Base-by-base conservation (phyloP, 495 filamentous ascomycete genomes). In the Neurospora hispaniola region DNA sequence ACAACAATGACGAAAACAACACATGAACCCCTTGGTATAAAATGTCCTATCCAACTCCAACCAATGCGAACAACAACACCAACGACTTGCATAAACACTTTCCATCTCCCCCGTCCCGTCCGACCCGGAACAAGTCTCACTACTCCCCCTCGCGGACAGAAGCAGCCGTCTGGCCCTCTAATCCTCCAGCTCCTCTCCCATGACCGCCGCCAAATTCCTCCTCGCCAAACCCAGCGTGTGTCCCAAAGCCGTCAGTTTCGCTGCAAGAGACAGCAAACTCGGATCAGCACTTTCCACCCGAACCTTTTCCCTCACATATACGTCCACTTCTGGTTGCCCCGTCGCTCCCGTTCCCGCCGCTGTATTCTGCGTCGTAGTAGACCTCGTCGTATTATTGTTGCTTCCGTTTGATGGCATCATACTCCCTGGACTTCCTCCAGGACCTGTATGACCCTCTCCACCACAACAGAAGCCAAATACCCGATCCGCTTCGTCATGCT, bases 201-300 rank as follows among this genome's bases (percentile, higher is more conserved):
- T 93, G 1, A 97, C 93, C 48, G 94, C 88, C 41, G 86, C 89
- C 78, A 98, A 80, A n/a, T 91, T 91, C 75, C 86, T 80, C 73
- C 93, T 86, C 78, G 89, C 90, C 71, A 90, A 82, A 71, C 80
- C 84, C 11, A 98, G 85, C 71, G 88, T 88, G 77, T 94, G 89
- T 70, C 93, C 91, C 72, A 98, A 79, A 27, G 93, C 93, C 39
- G 86, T 90, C 81, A 99, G 80, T 82, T 99, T 99, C 5, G 93
- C 91, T 83, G 92, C 90, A 18, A 94, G 85, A n/a, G 91, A 89
- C 82, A 99, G 88, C 74, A 99, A 75, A 78, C 90, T 93, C 41
- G 96, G 96, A 78, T 99, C 96, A 71, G 94, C 92, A 72, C 89
- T 94, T 83, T 97, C 96, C 7, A 98, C 93, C 40, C 89, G 87